Percentiles rank a stretch among this genome's conserved stretches.
phyloP scores from a whole-genome alignment of 2,329 filamentous ascomycete genomes.

The Domatiomyces catenatus region DNA sequence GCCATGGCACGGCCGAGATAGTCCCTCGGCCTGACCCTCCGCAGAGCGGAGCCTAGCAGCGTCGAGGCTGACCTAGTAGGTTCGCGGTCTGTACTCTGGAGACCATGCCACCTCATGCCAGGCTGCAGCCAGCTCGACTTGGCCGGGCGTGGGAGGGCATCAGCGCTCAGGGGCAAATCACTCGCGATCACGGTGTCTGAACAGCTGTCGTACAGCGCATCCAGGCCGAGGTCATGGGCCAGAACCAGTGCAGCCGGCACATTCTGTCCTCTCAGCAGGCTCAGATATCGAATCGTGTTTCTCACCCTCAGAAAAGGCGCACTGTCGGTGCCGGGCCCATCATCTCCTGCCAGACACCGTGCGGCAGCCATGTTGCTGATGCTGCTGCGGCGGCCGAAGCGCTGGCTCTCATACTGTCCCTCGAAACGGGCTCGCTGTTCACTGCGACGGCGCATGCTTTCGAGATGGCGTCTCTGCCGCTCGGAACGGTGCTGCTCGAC shows the following conservation, averaged over 20 bases:
- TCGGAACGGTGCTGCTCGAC: not conserved
- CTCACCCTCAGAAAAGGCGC: conserved; percentile 29
- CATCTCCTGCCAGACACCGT: not conserved
- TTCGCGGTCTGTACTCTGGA: conserved; percentile 38
- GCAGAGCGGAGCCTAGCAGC: conserved; percentile 1
- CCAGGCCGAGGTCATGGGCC: conserved; percentile 8
- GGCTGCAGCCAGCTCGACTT: conserved; percentile 47
- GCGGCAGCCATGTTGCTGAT: not conserved
- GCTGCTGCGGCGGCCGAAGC: not conserved
- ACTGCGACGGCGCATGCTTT: conserved; percentile 1
- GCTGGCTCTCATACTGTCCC: not conserved
- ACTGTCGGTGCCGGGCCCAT: not conserved
- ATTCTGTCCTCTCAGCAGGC: conserved; percentile 28
- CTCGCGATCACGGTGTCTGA: conserved; percentile 9
- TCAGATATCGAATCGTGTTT: conserved; percentile 46
- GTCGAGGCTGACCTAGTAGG: not conserved
- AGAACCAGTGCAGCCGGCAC: conserved; percentile 9
- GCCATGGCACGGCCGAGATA: conserved; percentile 3
- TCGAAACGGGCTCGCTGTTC: conserved; percentile 1
- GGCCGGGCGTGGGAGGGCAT: conserved; percentile 25
- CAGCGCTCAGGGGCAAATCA: conserved; percentile 14
- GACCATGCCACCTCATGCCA: conserved; percentile 45
- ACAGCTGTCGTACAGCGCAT: conserved; percentile 8
- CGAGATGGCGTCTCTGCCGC: conserved; percentile 2
- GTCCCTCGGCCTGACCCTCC: conserved; percentile 7